These are phyloP conservation scores for Medicago truncatula DNA, from an alignment of 306 rosid species.

Conservation along the genomic window DNA sequence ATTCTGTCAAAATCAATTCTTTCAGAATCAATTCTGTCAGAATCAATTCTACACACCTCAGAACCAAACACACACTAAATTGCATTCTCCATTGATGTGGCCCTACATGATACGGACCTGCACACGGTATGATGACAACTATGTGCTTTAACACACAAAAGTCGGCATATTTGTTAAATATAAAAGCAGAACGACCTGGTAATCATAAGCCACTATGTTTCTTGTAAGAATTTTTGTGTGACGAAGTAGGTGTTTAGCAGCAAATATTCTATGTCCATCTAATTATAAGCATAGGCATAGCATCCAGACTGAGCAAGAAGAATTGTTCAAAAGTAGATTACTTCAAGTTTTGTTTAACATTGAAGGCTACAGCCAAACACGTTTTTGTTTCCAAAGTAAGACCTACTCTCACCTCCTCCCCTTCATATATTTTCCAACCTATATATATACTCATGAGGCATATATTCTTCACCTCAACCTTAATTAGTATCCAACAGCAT, in stretches of 20 bases:
- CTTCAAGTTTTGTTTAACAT: constrained; percentile 14
- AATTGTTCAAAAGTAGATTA: constrained; percentile 38
- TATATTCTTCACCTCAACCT: constrained; percentile 25
- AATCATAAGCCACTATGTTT: constrained; percentile 3
- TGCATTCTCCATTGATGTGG: no score
- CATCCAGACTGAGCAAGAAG: neutral
- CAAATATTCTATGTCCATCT: neutral
- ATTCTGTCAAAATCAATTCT: no score
- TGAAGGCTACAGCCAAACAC: constrained; percentile 34
- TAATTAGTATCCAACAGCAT: neutral
- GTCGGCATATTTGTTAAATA: neutral
- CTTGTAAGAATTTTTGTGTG: neutral
- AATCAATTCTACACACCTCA: no score
- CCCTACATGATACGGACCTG: no score
- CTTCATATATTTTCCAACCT: constrained; percentile 14
- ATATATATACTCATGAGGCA: neutral
- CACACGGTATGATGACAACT: no score
- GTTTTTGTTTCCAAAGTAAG: constrained; percentile 40
- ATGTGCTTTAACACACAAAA: neutral
- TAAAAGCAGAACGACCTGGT: constrained; percentile 5
- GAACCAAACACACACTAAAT: no score
- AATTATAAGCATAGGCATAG: neutral
- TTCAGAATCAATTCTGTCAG: no score
- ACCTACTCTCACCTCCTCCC: constrained; percentile 43
- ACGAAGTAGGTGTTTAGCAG: neutral